Evolutionary conservation across 2,329 filamentous ascomycete species (phyloP).

Genomic region (Magnaporthales sp.): DNA sequence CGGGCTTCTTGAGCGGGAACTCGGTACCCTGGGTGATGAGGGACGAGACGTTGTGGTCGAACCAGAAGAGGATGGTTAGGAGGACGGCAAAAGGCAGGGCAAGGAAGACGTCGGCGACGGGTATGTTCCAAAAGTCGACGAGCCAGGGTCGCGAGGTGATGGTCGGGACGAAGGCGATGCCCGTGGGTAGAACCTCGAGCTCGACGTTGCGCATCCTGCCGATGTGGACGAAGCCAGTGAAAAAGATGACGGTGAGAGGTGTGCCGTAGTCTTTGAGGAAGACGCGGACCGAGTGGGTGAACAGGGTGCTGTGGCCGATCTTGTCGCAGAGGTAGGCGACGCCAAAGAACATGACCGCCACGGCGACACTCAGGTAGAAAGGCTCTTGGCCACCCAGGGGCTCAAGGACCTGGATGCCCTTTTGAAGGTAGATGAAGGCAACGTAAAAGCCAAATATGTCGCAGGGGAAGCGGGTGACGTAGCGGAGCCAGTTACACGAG

Average conservation of each 20-base stretch:
- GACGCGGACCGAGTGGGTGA: constrained; percentile 65
- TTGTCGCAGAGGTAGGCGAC: constrained; percentile 66
- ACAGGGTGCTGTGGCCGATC: constrained; percentile 62
- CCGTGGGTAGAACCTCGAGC: constrained; percentile 65
- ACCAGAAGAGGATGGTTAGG: constrained; percentile 79
- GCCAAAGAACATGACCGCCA: constrained; percentile 70
- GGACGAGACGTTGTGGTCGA: constrained; percentile 82
- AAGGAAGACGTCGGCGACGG: constrained; percentile 65
- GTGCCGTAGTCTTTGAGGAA: constrained; percentile 89
- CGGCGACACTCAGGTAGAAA: constrained; percentile 71
- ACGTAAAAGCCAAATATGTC: constrained; percentile 95
- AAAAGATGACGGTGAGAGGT: constrained; percentile 75
- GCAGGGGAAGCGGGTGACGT: constrained; percentile 85
- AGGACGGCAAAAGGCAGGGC: constrained; percentile 82
- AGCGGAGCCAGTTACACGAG: constrained; percentile 79
- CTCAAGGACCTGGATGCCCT: constrained; percentile 78
- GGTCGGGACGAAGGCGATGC: constrained; percentile 72
- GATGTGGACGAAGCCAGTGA: constrained; percentile 81
- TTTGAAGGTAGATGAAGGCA: constrained; percentile 84
- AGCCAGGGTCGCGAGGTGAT: constrained; percentile 60
- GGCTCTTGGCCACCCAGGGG: constrained; percentile 59
- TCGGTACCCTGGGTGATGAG: constrained; percentile 77
- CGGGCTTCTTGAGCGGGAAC: constrained; percentile 71
- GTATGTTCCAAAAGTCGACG: constrained; percentile 72
- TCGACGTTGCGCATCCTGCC: constrained; percentile 68